Evolutionary conservation across 495 filamentous ascomycete species (phyloP), one percentile per base, ranked within the genome.

Genomic region (Ramalina peruviana): DNA sequence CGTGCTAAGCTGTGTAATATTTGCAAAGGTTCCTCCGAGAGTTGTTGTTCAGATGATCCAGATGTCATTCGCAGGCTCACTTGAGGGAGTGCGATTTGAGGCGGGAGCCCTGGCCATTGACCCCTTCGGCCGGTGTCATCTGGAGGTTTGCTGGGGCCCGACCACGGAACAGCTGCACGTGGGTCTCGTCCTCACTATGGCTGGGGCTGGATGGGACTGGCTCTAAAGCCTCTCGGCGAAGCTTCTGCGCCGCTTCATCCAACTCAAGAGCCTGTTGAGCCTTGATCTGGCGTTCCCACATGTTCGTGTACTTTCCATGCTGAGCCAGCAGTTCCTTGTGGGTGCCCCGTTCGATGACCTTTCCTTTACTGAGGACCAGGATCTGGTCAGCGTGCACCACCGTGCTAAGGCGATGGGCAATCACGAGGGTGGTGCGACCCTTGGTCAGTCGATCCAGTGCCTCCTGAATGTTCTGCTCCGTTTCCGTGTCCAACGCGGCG

Each of bases 351-450:
- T 98, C 92, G 3, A 73, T 76, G 17, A 98, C 86, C 51, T 75
- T 76, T 27, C 92, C 92, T 54, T 83, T 79, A 57, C 89, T 80
- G 10, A 98, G 68, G n/a, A 94, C 88, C 36, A 97, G 70, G 54
- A 98, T 98, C 56, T 93, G 92, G 59, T 97, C 87, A 39, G 93
- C 92, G 40, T 81, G 83, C 0, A 86, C 92, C 65, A 98, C 95
- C 6, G 92, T 98, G 44, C 86, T 94, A 40, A 98, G 73, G 33
- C 92, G 83, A 64, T 98, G 92, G 15, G 83, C 83, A 54, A 87
- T 86, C 11, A 87, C 79, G 23, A 87, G 73, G 67, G 93, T 83
- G 2, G 92, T 98, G 39, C 92, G 85, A 23, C 85, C 88, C 37
- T 80, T 70, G 20, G 84, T 80, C 36, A 98, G 80, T 12, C 76